Evolutionary conservation across 305 asterid species (phyloP), one percentile per base, ranked within the genome.

Genomic region (Fraxinus latifolia): DNA sequence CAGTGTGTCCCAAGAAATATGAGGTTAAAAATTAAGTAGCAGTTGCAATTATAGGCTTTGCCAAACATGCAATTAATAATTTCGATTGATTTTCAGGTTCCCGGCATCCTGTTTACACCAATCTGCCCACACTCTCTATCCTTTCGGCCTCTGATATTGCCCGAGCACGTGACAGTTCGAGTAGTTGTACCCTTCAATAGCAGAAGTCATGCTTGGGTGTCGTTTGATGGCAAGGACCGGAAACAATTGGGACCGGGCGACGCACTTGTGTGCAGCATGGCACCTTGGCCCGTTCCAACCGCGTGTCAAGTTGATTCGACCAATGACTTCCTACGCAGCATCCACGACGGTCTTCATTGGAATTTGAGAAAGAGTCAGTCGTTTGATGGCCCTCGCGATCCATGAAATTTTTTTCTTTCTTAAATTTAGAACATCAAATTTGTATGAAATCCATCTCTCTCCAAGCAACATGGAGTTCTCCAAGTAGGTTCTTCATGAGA

Each of bases 211-310:
- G 97, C 99, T 1, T 96, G 99, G 99, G 99, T 90, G 32, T 96
- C 99, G 1, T 94, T 96, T 73, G 99, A 96, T 53, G 99, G 99
- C 27, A 96, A 96, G 87, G 99, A 86, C 85, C 74, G 99, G 84
- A 92, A 91, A 85, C 88, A 90, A 83, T 79, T 94, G 82, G 95
- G 87, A 29, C 95, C 98, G 1, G 99, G 99, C 6, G 99, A 96
- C 42, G 97, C 98, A 3, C 90, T 96, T 3, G 92, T 94, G 3
- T 96, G 99, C 88, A 92, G 98, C 91, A 96, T 96, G 99, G 98
- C 99, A 4, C 92, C 97, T 12, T 96, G 99, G 98, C 99, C 99
- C 1, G 98, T 96, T 25, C 98, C 99, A 39, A 96, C 99, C 0
- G 98, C 98, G 0, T 96, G 98, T 78, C 95, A 93, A 82, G 86